phyloP scores from a whole-genome alignment of 148 eudicot species.

The Arctostaphylos glauca region DNA sequence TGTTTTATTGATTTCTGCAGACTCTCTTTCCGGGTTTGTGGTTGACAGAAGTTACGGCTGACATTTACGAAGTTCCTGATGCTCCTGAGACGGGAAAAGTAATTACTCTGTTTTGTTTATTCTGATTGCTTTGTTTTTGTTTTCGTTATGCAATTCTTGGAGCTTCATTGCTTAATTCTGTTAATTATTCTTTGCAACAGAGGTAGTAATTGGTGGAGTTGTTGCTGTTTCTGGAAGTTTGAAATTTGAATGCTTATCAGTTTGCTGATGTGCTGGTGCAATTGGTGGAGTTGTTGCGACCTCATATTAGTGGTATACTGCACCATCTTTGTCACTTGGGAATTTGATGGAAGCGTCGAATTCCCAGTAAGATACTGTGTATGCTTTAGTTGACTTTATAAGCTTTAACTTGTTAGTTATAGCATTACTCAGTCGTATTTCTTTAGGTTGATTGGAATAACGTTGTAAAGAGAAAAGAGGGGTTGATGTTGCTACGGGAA shows the following conservation, averaged over 20 bases:
- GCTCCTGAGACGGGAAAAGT: constrained; percentile 29
- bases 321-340: constrained; percentile 11
- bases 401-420: constrained; percentile 11
- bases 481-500: background rate
- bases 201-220: constrained; percentile 12
- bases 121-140: background rate
- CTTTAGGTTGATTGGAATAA: constrained; percentile 8
- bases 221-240: constrained; percentile 1
- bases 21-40: constrained; percentile 46
- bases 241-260: background rate
- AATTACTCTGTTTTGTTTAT: background rate
- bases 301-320: constrained; percentile 2
- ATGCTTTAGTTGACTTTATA: background rate
- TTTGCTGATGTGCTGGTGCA: constrained; percentile 1
- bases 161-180: background rate
- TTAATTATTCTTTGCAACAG: background rate
- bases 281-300: background rate
- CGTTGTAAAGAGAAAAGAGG: background rate
- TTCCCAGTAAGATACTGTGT: constrained; percentile 4
- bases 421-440: background rate
- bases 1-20: constrained; percentile 32
- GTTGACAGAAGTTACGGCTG: constrained; percentile 44
- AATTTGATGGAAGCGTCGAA: constrained; percentile 10
- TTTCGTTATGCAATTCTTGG: background rate
- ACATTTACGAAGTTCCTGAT: constrained; percentile 48